Percentiles rank a stretch among this genome's conserved stretches.
Conservation (phyloP, 345 rosid species). For the Passiflora organensis region DNA sequence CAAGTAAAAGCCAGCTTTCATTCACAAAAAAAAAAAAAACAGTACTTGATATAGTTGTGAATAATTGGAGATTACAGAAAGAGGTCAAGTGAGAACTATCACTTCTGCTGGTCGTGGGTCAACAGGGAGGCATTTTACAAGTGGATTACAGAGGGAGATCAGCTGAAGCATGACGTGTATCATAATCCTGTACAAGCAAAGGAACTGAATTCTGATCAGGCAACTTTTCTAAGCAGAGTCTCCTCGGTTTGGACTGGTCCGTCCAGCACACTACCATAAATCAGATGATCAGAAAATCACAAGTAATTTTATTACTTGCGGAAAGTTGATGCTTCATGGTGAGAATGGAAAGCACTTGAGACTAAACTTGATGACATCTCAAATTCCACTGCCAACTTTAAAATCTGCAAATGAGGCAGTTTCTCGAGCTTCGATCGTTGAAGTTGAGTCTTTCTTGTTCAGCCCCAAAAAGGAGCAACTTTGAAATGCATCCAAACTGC, state of each 20-base stretch:
- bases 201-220: constrained; percentile 7
- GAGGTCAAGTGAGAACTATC: too few relatives aligned
- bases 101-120: too few relatives aligned
- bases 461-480: constrained; percentile 36
- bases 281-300: constrained; percentile 17
- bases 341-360: background rate
- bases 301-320: background rate
- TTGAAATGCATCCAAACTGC: constrained; percentile 91
- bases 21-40: too few relatives aligned
- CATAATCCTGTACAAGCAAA: constrained; percentile 14
- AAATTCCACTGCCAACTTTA: constrained; percentile 36
- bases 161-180: background rate
- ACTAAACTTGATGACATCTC: constrained; percentile 7
- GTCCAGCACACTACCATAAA: constrained; percentile 12
- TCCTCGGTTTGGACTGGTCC: constrained; percentile 9
- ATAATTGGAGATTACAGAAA: background rate
- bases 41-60: background rate
- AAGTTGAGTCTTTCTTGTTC: constrained; percentile 49
- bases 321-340: background rate
- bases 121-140: constrained; percentile 9
- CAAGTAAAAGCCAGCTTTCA: too few relatives aligned
- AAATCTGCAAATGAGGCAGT: constrained; percentile 33
- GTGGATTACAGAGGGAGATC: background rate
- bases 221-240: constrained; percentile 2
- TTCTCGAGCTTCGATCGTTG: constrained; percentile 53